Evolutionary conservation across 371 early-diverging fungal genomes (phyloP).

Genomic region (Mucor velutinosus): DNA sequence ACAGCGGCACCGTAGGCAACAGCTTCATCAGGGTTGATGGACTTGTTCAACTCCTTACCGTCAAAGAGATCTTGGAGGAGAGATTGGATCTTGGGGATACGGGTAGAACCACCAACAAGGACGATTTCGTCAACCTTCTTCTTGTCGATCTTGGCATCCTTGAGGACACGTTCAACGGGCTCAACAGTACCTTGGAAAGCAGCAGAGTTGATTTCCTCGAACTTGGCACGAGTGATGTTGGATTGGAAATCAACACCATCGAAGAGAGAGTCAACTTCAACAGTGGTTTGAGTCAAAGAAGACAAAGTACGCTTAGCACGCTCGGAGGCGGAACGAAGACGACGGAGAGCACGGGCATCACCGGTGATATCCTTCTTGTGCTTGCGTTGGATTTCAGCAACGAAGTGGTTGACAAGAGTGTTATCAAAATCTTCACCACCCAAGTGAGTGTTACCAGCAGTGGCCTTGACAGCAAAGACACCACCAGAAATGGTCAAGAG

Average conservation of each 20-base stretch:
- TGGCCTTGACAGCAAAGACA: constrained; percentile 94
- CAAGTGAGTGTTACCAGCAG: constrained; percentile 96
- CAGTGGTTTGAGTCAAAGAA: constrained; percentile 78
- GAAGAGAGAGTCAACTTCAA: constrained; percentile 91
- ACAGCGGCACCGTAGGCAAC: constrained; percentile 97
- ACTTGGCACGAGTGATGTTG: constrained; percentile 91
- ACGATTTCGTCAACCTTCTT: constrained; percentile 93
- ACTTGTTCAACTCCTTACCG: constrained; percentile 83
- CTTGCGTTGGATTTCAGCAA: constrained; percentile 87
- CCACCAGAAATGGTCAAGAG: constrained; percentile 88
- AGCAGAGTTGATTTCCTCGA: constrained; percentile 91
- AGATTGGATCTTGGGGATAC: constrained; percentile 99
- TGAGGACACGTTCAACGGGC: constrained; percentile 81
- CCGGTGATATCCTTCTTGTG: constrained; percentile 76
- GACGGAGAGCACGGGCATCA: constrained; percentile 89
- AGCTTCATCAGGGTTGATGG: constrained; percentile 95
- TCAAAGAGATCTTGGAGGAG: constrained; percentile 94
- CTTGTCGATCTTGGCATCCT: constrained; percentile 95
- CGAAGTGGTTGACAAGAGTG: constrained; percentile 79
- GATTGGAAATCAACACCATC: constrained; percentile 89
- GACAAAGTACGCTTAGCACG: constrained; percentile 97
- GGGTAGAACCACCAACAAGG: constrained; percentile 99
- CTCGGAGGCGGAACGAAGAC: constrained; percentile 94
- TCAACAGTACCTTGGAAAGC: constrained; percentile 84
- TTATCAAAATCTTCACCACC: constrained; percentile 99